Conservation (phyloP, 2,329 filamentous ascomycete genomes). For the Fusarium compactum region DNA sequence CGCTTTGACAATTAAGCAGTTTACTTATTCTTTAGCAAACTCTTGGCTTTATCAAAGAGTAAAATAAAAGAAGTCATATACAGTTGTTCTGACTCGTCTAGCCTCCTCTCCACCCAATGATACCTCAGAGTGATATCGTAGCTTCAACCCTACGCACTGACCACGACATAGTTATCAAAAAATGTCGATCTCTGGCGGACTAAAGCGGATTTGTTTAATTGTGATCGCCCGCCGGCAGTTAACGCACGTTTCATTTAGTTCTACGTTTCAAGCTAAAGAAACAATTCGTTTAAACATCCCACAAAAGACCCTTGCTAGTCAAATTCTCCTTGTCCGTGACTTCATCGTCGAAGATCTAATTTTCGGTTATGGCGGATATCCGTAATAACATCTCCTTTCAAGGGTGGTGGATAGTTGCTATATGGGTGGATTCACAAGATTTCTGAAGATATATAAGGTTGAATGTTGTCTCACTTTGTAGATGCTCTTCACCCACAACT, state of each 20-base stretch:
- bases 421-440: neutral
- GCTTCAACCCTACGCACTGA: neutral
- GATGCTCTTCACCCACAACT: neutral
- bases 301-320: neutral
- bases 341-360: constrained; percentile 13
- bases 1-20: neutral
- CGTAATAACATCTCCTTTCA: constrained; percentile 7
- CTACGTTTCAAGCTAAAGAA: constrained; percentile 7
- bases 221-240: constrained; percentile 23
- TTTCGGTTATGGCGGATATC: constrained; percentile 12
- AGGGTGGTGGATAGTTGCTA: neutral
- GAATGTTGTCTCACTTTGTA: neutral
- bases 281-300: neutral
- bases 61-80: neutral
- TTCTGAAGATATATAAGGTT: constrained; percentile 11
- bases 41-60: neutral
- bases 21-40: neutral
- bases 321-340: neutral
- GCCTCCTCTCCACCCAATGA: neutral
- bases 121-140: constrained; percentile 8
- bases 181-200: constrained; percentile 8
- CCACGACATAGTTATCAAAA: neutral
- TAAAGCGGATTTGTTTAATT: constrained; percentile 6
- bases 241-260: constrained; percentile 7
- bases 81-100: constrained; percentile 1